phyloP scores from a whole-genome alignment of 1,284 basidiomycete genomes.

The Fomitopsis betulina region DNA sequence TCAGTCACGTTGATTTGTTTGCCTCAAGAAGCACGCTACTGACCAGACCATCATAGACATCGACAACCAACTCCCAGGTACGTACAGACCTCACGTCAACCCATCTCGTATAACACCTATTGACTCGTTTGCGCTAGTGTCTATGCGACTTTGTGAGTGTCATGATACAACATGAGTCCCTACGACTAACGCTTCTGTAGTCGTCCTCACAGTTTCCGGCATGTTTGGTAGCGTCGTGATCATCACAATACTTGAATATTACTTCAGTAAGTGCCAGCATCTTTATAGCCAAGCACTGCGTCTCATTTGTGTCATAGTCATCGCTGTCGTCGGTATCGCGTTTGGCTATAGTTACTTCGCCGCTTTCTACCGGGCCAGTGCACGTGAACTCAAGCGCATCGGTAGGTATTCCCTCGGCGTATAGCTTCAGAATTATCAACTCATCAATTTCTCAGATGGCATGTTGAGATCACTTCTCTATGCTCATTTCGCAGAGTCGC shows the following conservation, averaged over 20 bases:
- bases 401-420: constrained; percentile 32
- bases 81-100: not conserved
- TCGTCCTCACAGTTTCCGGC: constrained; percentile 44
- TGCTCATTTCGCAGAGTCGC: constrained; percentile 77
- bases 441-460: constrained; percentile 37
- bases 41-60: constrained; percentile 35
- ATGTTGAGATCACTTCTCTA: constrained; percentile 72
- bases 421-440: constrained; percentile 12
- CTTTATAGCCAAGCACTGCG: not conserved
- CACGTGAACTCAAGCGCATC: constrained; percentile 68
- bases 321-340: constrained; percentile 43
- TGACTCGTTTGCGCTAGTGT: constrained; percentile 38
- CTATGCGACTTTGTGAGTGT: constrained; percentile 57
- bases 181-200: constrained; percentile 26
- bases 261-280: constrained; percentile 47
- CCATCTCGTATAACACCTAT: not conserved
- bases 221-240: constrained; percentile 60
- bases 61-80: constrained; percentile 57
- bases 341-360: constrained; percentile 55
- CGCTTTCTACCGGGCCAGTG: constrained; percentile 61
- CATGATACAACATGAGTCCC: not conserved
- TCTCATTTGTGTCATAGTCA: constrained; percentile 31
- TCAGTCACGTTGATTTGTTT: constrained; percentile 20
- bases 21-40: not conserved
- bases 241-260: constrained; percentile 66